Percentiles rank a stretch among this genome's conserved stretches.
phyloP scores from a whole-genome alignment of 805 yeast species.

The Hagleromyces aurorensis region DNA sequence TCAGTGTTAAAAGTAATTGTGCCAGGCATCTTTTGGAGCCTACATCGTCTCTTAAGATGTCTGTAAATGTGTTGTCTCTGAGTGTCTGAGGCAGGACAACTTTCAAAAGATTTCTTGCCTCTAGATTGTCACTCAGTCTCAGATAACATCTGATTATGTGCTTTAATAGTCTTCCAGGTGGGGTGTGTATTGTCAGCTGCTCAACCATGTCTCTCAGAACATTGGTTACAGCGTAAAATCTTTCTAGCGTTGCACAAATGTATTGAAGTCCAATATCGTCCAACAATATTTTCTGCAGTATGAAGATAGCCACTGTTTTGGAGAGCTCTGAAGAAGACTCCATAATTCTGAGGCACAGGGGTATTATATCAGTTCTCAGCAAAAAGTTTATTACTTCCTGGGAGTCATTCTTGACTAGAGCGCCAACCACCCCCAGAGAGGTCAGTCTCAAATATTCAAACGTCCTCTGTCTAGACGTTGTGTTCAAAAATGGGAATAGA shows the following conservation, averaged over 20 bases:
- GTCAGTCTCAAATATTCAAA: conserved; percentile 91
- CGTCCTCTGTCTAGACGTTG: conserved; percentile 84
- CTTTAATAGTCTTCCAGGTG: conserved; percentile 77
- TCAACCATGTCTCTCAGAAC: conserved; percentile 84
- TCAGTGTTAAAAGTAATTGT: conserved; percentile 65
- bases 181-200: conserved; percentile 59
- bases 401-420: conserved; percentile 90
- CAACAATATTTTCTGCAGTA: conserved; percentile 82
- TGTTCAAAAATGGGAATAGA: conserved; percentile 86
- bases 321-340: conserved; percentile 89
- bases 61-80: conserved; percentile 64
- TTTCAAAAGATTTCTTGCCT: conserved; percentile 81
- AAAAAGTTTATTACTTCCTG: conserved; percentile 89
- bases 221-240: conserved; percentile 88
- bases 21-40: conserved; percentile 83
- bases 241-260: conserved; percentile 90
- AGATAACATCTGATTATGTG: conserved; percentile 93
- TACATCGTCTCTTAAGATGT: conserved; percentile 73
- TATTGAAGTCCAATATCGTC: conserved; percentile 89
- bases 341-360: conserved; percentile 89
- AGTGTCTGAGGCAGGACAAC: conserved; percentile 81
- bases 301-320: conserved; percentile 94
- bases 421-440: conserved; percentile 93
- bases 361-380: conserved; percentile 93
- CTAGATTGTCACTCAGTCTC: conserved; percentile 80